A percentile compares a stretch with the other conserved stretches of the same genome.
Evolutionary conservation across 768 basidiomycete species (phyloP).

Genomic region (Scleroderma bovista): DNA sequence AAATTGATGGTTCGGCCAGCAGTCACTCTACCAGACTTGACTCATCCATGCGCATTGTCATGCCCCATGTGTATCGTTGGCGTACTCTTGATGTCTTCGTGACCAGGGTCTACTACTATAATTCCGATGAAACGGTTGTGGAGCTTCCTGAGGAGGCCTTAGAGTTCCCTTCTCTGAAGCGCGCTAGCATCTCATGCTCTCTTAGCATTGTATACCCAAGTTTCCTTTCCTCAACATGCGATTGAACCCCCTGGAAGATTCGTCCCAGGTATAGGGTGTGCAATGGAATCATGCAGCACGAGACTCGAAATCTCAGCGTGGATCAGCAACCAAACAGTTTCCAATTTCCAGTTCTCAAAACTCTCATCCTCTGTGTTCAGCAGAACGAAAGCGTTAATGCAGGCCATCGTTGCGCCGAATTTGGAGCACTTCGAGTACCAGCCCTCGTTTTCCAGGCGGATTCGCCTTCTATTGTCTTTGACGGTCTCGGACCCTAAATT

Average conservation of each 20-base stretch:
- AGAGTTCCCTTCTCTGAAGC: not conserved
- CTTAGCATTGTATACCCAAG: not conserved
- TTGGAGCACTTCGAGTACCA: not conserved
- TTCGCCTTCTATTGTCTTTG: not conserved
- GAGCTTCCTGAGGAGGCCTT: too few relatives aligned
- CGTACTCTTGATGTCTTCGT: not conserved
- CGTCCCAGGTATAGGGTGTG: constrained; percentile 86
- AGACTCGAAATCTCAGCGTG: constrained; percentile 74
- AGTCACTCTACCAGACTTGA: too few relatives aligned
- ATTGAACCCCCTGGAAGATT: constrained; percentile 63
- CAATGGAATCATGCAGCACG: constrained; percentile 82
- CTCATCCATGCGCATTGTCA: not conserved
- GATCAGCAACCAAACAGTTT: too few relatives aligned
- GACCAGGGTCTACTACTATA: not conserved
- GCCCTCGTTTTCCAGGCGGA: too few relatives aligned
- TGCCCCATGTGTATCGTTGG: not conserved
- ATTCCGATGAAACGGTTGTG: not conserved
- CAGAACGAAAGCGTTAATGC: not conserved
- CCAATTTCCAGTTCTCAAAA: not conserved
- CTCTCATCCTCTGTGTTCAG: not conserved
- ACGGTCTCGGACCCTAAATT: not conserved
- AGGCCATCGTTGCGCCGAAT: not conserved
- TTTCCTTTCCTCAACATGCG: not conserved
- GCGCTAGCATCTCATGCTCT: not conserved
- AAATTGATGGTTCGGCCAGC: not conserved